Evolutionary conservation across 495 filamentous ascomycete genomes (phyloP).

Genomic region (Xylaria curta): DNA sequence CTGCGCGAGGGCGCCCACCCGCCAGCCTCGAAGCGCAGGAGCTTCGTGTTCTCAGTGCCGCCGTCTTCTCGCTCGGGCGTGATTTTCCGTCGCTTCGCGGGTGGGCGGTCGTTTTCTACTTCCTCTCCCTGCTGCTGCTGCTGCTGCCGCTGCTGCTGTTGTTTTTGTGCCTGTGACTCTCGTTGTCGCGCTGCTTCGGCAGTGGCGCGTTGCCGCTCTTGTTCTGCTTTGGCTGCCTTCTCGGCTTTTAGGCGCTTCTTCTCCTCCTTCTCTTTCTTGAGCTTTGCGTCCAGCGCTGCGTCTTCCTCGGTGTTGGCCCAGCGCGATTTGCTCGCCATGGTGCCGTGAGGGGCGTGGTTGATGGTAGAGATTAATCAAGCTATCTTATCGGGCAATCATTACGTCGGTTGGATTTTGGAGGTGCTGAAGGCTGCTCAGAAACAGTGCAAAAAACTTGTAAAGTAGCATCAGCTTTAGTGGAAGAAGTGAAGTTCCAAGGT

Average conservation of each 20-base stretch:
- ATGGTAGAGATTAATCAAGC: neutral
- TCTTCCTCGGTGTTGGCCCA: constrained; percentile 88
- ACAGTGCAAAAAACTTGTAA: neutral
- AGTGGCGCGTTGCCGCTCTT: constrained; percentile 46
- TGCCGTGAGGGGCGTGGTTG: constrained; percentile 2
- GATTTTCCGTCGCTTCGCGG: constrained; percentile 63
- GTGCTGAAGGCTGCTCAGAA: neutral
- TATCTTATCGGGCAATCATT: constrained; percentile 13
- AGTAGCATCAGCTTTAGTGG: neutral
- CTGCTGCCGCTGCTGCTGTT: constrained; percentile 37
- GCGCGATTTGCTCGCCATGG: constrained; percentile 76
- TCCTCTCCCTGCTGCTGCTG: constrained; percentile 40
- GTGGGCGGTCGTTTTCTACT: constrained; percentile 47
- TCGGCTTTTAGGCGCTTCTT: constrained; percentile 87
- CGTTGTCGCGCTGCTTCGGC: constrained; percentile 48
- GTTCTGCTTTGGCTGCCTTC: constrained; percentile 76
- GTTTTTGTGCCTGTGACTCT: constrained; percentile 48
- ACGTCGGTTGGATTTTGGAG: neutral
- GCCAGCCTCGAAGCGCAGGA: constrained; percentile 73
- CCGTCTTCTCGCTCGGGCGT: constrained; percentile 46
- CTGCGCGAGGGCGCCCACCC: constrained; percentile 78
- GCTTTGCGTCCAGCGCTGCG: constrained; percentile 70
- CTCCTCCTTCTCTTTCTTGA: constrained; percentile 86
- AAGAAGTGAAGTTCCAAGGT: neutral
- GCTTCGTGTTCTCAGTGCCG: constrained; percentile 42